These are phyloP conservation scores for Paramecium primaurelia DNA, from an alignment of 73 alveolate genomes.

Conservation along the genomic window DNA sequence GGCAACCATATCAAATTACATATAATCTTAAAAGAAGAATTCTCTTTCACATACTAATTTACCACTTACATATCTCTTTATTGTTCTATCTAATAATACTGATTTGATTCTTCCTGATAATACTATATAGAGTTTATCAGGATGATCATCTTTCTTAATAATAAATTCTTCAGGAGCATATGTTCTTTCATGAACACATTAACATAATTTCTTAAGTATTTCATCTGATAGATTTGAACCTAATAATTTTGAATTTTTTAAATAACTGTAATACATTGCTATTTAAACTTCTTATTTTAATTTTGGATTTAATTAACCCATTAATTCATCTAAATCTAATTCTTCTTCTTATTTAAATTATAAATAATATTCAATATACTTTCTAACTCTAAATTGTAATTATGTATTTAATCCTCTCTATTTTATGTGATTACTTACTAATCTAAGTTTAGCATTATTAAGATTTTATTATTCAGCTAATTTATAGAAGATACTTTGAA, in stretches of 20 bases:
- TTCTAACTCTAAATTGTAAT: constrained; percentile 40
- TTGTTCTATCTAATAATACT: background rate
- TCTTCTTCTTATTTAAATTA: constrained; percentile 40
- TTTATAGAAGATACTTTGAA: constrained; percentile 10
- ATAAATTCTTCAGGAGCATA: constrained; percentile 43
- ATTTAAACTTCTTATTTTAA: constrained; percentile 28
- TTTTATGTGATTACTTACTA: background rate
- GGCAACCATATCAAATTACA: background rate
- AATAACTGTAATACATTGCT: background rate
- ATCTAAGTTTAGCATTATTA: constrained; percentile 3
- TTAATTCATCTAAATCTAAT: constrained; percentile 10
- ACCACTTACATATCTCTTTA: background rate
- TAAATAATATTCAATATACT: constrained; percentile 29
- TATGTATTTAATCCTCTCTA: constrained; percentile 15
- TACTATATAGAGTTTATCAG: background rate
- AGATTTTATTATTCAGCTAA: constrained; percentile 7
- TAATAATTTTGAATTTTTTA: background rate
- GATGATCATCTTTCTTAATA: background rate
- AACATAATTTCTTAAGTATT: background rate
- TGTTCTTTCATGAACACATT: background rate
- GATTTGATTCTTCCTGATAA: background rate
- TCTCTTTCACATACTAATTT: constrained; percentile 3
- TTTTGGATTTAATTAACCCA: constrained; percentile 16
- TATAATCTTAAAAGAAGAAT: background rate
- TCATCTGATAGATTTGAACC: background rate